phyloP scores from a whole-genome alignment of 371 early-diverging fungal species.

The Mucor velutinosus region DNA sequence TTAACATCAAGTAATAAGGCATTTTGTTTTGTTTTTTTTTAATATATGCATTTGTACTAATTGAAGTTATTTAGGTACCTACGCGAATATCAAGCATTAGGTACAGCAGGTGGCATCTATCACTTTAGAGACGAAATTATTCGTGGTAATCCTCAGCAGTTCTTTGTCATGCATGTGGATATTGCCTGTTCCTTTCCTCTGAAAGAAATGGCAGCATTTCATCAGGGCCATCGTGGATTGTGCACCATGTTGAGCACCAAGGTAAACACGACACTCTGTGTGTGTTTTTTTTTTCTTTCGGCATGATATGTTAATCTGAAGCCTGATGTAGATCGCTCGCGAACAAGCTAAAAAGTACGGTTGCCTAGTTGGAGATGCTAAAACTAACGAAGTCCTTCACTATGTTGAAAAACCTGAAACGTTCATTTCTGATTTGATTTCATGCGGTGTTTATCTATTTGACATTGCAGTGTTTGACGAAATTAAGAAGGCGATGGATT shows the following conservation, averaged over 20 bases:
- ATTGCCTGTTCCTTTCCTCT: slow-evolving; percentile 93
- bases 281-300: slow-evolving; percentile 91
- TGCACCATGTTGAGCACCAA: slow-evolving; percentile 89
- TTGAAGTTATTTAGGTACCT: slow-evolving; percentile 70
- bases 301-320: slow-evolving; percentile 15
- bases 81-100: slow-evolving; percentile 94
- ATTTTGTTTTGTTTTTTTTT: background rate
- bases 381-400: slow-evolving; percentile 87
- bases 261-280: slow-evolving; percentile 35
- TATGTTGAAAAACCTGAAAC: slow-evolving; percentile 98
- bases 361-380: slow-evolving; percentile 85
- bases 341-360: slow-evolving; percentile 86
- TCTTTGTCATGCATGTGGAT: slow-evolving; percentile 96
- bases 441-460: slow-evolving; percentile 94
- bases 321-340: slow-evolving; percentile 50
- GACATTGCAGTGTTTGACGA: slow-evolving; percentile 82
- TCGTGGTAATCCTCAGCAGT: slow-evolving; percentile 83
- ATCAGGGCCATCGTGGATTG: slow-evolving; percentile 74
- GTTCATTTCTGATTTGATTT: slow-evolving; percentile 91
- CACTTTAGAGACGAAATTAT: slow-evolving; percentile 97
- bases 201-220: slow-evolving; percentile 79
- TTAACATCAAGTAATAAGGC: slow-evolving; percentile 54
- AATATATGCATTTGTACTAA: background rate
- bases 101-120: slow-evolving; percentile 96
- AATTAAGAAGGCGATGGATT: slow-evolving; percentile 78